These are phyloP conservation scores for Fagus sylvatica DNA, from an alignment of 306 rosid species.

Conservation along the genomic window DNA sequence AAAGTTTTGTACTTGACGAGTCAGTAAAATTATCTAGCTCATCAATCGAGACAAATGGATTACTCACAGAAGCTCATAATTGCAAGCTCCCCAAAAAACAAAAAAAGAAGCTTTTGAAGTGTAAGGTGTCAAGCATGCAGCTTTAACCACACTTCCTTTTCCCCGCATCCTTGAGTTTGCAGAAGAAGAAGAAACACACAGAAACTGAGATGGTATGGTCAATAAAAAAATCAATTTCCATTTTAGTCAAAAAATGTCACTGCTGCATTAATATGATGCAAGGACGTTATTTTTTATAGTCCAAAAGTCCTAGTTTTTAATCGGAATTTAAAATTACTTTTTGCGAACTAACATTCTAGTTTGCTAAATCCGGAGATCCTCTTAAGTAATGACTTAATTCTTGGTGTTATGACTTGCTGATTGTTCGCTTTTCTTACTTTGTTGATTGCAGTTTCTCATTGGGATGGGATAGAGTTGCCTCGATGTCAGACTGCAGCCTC, in stretches of 20 bases:
- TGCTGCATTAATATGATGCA: neutral
- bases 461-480: constrained; percentile 73
- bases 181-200: constrained; percentile 49
- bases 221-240: neutral
- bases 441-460: constrained; percentile 62
- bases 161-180: constrained; percentile 37
- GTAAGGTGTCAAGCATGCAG: constrained; percentile 39
- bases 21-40: constrained; percentile 30
- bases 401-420: neutral
- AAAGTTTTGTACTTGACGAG: constrained; percentile 22
- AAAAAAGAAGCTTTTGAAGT: constrained; percentile 55
- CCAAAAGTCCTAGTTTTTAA: neutral
- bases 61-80: constrained; percentile 25
- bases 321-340: neutral
- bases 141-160: constrained; percentile 41
- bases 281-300: neutral
- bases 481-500: constrained; percentile 38
- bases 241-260: neutral
- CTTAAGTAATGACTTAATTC: neutral
- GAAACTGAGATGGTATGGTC: neutral
- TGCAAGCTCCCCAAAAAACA: constrained; percentile 40
- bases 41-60: constrained; percentile 18
- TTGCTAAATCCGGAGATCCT: neutral
- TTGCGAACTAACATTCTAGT: constrained; percentile 6
- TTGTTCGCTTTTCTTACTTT: constrained; percentile 9